Evolutionary conservation across 495 filamentous ascomycete genomes (phyloP).

Genomic region (Amphirosellinia nigrospora): DNA sequence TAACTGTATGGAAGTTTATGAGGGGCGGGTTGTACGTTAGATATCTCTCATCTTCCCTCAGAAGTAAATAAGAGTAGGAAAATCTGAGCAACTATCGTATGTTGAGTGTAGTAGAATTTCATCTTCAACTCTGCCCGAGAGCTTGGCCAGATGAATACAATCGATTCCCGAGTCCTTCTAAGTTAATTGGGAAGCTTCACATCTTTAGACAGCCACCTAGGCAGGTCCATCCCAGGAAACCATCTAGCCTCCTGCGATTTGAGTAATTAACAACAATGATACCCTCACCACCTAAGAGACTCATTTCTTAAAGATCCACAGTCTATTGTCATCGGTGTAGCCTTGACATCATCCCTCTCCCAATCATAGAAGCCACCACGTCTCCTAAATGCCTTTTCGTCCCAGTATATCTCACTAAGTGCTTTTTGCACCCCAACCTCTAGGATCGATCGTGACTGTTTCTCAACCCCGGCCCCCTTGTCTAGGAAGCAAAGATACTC

Average conservation of each 20-base stretch:
- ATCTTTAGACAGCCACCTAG: too few relatives aligned
- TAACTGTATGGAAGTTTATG: background rate
- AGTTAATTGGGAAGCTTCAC: too few relatives aligned
- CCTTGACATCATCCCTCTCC: slow-evolving; percentile 40
- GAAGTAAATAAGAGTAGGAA: too few relatives aligned
- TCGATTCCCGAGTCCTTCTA: too few relatives aligned
- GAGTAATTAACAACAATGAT: background rate
- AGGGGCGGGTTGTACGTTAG: background rate
- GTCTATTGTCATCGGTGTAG: background rate
- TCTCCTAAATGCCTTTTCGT: slow-evolving; percentile 53
- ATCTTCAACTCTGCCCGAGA: background rate
- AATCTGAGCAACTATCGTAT: background rate
- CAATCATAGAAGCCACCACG: slow-evolving; percentile 63
- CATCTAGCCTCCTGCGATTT: too few relatives aligned
- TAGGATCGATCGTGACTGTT: slow-evolving; percentile 50
- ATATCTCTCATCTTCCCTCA: too few relatives aligned
- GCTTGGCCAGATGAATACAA: too few relatives aligned
- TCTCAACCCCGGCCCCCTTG: slow-evolving; percentile 47
- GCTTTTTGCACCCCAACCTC: slow-evolving; percentile 60
- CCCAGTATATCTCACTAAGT: slow-evolving; percentile 56
- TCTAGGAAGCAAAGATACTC: slow-evolving; percentile 64
- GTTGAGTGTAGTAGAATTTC: background rate
- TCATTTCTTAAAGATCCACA: slow-evolving; percentile 18
- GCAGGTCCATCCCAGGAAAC: too few relatives aligned
- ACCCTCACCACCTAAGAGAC: slow-evolving; percentile 29